These are phyloP conservation scores for Millerozyma acaciae DNA, from an alignment of 805 yeast genomes.

Conservation along the genomic window DNA sequence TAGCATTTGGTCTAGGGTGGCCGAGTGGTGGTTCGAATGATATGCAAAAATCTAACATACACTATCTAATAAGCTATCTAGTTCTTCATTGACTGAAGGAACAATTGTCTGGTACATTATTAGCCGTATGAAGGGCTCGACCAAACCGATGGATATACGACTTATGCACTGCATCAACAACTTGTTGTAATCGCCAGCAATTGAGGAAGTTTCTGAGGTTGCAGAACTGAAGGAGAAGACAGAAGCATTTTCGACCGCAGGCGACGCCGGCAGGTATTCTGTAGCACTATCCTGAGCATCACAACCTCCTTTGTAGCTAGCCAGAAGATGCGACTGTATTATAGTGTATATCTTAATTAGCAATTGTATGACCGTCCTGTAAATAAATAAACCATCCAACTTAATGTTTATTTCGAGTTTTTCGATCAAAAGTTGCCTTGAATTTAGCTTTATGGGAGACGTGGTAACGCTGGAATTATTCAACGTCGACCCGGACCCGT, in stretches of 20 bases:
- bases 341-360: slow-evolving; percentile 23
- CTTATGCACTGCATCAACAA: slow-evolving; percentile 23
- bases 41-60: slow-evolving; percentile 9
- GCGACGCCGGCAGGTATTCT: background rate
- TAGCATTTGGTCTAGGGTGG: slow-evolving; percentile 32
- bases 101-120: slow-evolving; percentile 30
- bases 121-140: slow-evolving; percentile 34
- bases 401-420: slow-evolving; percentile 41
- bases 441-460: slow-evolving; percentile 38
- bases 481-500: slow-evolving; percentile 11
- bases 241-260: slow-evolving; percentile 27
- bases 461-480: slow-evolving; percentile 11
- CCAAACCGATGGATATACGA: slow-evolving; percentile 31
- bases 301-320: background rate
- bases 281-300: background rate
- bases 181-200: slow-evolving; percentile 26
- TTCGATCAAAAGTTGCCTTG: slow-evolving; percentile 40
- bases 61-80: slow-evolving; percentile 24
- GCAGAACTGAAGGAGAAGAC: slow-evolving; percentile 32
- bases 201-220: slow-evolving; percentile 18
- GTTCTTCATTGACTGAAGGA: slow-evolving; percentile 24
- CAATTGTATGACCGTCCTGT: slow-evolving; percentile 30
- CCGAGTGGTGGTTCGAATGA: slow-evolving; percentile 30
- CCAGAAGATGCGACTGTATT: slow-evolving; percentile 21
- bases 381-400: slow-evolving; percentile 36